Conservation (phyloP, 495 filamentous ascomycete genomes). For the Talaromyces proteolyticus region DNA sequence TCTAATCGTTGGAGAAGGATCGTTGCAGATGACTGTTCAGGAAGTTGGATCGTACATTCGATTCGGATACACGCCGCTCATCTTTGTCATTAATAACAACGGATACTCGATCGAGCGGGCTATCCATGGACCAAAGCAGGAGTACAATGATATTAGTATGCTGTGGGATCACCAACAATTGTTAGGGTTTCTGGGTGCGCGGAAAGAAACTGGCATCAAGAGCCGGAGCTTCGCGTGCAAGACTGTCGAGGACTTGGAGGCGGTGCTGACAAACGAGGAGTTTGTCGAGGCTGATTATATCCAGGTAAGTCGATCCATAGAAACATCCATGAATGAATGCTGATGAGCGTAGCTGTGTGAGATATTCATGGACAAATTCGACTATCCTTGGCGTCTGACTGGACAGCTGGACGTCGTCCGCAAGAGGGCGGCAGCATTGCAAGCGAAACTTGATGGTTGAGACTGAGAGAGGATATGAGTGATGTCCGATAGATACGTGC, state of each 20-base stretch:
- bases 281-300: neutral
- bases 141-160: constrained; percentile 63
- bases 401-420: neutral
- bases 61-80: constrained; percentile 60
- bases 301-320: neutral
- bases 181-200: neutral
- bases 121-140: constrained; percentile 67
- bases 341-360: neutral
- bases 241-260: neutral
- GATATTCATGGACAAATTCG: neutral
- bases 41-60: constrained; percentile 76
- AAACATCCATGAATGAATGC: too few species aligned
- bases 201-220: neutral
- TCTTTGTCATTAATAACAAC: constrained; percentile 71
- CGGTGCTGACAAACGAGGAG: neutral
- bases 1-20: constrained; percentile 76
- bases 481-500: too few species aligned
- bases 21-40: constrained; percentile 72
- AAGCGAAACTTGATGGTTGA: neutral
- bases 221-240: neutral
- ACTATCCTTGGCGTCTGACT: neutral
- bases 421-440: neutral
- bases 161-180: constrained; percentile 51
- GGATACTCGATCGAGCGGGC: constrained; percentile 71
- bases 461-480: too few species aligned